Evolutionary conservation across 352 stramenopile species (phyloP), one percentile per base, ranked within the genome.

Genomic region (Phytophthora ohioensis): DNA sequence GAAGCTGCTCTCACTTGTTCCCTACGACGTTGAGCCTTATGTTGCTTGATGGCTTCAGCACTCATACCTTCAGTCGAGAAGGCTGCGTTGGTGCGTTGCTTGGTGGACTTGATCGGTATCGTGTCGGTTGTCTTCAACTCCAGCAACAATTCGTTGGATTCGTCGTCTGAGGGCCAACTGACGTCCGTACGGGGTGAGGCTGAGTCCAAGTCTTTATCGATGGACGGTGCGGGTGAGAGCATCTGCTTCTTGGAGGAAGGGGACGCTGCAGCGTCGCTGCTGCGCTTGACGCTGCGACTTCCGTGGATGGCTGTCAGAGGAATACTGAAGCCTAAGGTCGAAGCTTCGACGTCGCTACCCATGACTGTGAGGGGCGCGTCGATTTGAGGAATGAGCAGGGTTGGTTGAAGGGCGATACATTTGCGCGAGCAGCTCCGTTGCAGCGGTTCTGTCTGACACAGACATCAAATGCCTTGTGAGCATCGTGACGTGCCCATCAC

Each of bases 1-100:
- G 81, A 90, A 0, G 83, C 83, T 6, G 79, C 83, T 17, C 83
- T 81, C 57, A 91, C 83, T 68, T 91, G 83, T 52, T 91, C 83
- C 10, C 83, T 72, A 31, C 83, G 77, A 7, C 83, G 79, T 58
- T 88, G 83, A 3, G 83, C 83, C 53, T 91, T 91, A 67, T 81
- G 81, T 64, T 83, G 75, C 58, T 78, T 79, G 55, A 88, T 78
- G 45, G 82, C 79, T 32, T 91, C 83, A 12, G 82, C 58, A 31
- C 57, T 86, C 49, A 90, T 64, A 3, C 74, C 67, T 12, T 81
- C 71, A 31, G 52, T 67, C 15, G 60, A 38, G 10, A 67, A 62
- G 0, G 54, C 41, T 38, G 66, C 34, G 36, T 56, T 63, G 12
- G 62, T 57, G 47, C 62, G 69, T 35, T 69, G 62, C 48, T 73